Base-by-base conservation (phyloP, 129 eudicot genomes). In the Tagetes erecta region DNA sequence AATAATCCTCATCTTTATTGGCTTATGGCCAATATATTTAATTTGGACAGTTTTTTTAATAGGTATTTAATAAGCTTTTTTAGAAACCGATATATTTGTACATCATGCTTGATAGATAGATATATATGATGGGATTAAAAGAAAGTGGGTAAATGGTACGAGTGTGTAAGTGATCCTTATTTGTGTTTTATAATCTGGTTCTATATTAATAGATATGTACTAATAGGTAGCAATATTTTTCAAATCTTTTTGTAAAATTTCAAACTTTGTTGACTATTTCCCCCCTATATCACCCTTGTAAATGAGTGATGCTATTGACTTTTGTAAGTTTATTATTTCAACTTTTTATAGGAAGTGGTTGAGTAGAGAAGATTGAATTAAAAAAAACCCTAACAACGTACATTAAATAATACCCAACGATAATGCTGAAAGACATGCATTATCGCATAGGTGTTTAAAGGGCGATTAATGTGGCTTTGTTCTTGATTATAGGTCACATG, bases 301-400 rank as follows among this genome's bases (percentile, higher is more conserved):
- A 57, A 57, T 57, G 64, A 57, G 64, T 57, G 37, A 57, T 31
- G 64, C 64, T 8, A 31, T 31, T 8, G 64, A 57, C 64, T 57
- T 57, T 30, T 30, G 31, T 57, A 57, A 57, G 31, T 30, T 27
- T 56, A 56, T 30, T 14, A 13, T 27, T 34, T 30, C 13, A 30
- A 57, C 31, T 2, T 57, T 57, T 31, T 31, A 31, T 30, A 7
- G 31, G 64, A 30, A 57, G 64, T 57, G 64, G 37, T 57, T 57
- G 38, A 57, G 38, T 57, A 30, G 64, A 57, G 27, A 20, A 20
- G 27, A 20, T 20, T 20, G 27, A 20, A 20, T 20, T 20, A 20
- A 20, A 20, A 20, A 20, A 20, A 20, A 20, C 27, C 27, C 27
- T 20, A 20, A 20, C 27, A 20, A 20, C 27, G 27, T 20, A 20